A percentile compares a stretch with the other conserved stretches of the same genome.
Conservation (phyloP, 768 basidiomycete species). For the Lepiota venenata region DNA sequence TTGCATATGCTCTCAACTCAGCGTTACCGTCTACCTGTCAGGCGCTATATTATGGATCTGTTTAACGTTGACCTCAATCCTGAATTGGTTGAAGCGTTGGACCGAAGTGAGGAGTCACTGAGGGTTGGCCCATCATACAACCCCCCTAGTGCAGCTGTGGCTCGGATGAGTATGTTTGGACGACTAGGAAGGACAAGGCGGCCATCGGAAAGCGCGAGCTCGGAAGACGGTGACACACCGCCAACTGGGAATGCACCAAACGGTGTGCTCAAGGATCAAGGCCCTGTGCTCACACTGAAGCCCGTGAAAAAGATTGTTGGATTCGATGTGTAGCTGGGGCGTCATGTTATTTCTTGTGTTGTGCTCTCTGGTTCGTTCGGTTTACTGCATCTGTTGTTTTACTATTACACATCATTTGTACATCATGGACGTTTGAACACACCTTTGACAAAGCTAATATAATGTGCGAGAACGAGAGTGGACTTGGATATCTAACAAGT, state of each 20-base stretch:
- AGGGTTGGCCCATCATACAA: conserved; percentile 36
- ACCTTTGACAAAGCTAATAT: too few species aligned
- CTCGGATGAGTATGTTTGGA: conserved; percentile 63
- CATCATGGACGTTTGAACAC: too few species aligned
- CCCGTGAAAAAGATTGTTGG: conserved; percentile 61
- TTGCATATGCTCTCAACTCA: conserved; percentile 86
- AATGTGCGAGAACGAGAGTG: too few species aligned
- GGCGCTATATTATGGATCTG: conserved; percentile 88
- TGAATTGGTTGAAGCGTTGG: conserved; percentile 53
- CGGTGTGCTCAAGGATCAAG: conserved; percentile 34
- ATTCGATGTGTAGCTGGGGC: conserved; percentile 34
- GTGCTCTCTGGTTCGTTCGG: too few species aligned
- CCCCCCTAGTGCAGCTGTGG: conserved; percentile 35
- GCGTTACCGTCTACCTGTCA: conserved; percentile 88
- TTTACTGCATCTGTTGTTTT: too few species aligned
- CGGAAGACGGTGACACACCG: conserved; percentile 48
- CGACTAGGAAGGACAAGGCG: conserved; percentile 44
- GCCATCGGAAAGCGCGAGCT: conserved; percentile 58
- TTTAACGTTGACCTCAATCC: conserved; percentile 81
- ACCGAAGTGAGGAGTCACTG: conserved; percentile 47
- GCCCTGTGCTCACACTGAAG: conserved; percentile 52
- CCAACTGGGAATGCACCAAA: conserved; percentile 40
- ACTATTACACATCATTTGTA: too few species aligned
- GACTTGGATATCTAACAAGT: neutral
- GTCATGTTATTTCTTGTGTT: neutral